Evolutionary conservation across 768 basidiomycete genomes (phyloP), one percentile per base, ranked within the genome.

Genomic region (Paxillus involutus): DNA sequence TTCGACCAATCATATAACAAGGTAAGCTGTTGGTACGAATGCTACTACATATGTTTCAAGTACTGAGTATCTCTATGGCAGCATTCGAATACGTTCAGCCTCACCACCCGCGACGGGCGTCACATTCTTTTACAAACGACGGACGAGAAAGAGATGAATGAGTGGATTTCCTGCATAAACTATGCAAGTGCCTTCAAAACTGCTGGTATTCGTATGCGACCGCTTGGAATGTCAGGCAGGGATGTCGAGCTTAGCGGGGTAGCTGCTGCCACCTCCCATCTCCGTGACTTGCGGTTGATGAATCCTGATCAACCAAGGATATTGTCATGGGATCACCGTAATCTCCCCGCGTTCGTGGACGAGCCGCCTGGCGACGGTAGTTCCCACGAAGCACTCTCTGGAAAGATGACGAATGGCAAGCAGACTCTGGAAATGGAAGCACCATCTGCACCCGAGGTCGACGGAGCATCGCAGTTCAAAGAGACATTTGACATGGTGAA

Each of bases 181-280:
- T 98, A 97, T 66, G 94, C 94, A 3, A 88, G 92, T 54, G 78
- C 91, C 6, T 98, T 97, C 82, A 94, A 88, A 72, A 85, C 91
- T 2, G 80, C 85, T 14, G 88, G 88, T 10, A 77, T 98, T 36
- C 79, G 83, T 43, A 93, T 97, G 83, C 83, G 94, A 19, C 78
- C 89, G 0, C 71, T 80, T 12, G 83, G 80, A 16, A 83, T 93
- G 78, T 81, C 86, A 17, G 76, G 79, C 44, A 80, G 78, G 61
- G 89, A 87, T 60, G 82, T 90, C 30, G 81, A 88, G 57, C 77
- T 91, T 39, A 89, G 91, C 3, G 92, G 91, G 21, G 82, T 89
- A 11, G 93, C 92, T 24, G 92, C 93, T 19, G 92, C 93, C 16
- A 82, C 85, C 14, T 93, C 91, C 3, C 89, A 93, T 70, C 76